These are phyloP conservation scores for Anthracocystis panici-leucophaei DNA, from an alignment of 1,284 basidiomycete genomes.

Conservation along the genomic window DNA sequence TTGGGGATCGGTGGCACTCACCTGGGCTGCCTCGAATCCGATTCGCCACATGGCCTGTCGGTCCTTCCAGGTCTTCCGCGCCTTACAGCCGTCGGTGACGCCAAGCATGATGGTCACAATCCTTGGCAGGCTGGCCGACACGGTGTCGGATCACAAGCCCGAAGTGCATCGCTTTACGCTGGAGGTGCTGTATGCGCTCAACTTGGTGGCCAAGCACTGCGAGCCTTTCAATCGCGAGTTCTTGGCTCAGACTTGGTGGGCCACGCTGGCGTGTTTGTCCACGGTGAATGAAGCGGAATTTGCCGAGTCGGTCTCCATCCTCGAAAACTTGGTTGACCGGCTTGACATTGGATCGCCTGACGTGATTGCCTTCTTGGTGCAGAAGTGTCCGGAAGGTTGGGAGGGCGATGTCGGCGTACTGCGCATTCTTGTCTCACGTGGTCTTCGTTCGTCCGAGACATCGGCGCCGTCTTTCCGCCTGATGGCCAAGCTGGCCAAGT, in stretches of 20 bases:
- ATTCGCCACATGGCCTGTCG: conserved; percentile 87
- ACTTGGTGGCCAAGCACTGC: conserved; percentile 76
- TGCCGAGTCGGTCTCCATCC: conserved; percentile 77
- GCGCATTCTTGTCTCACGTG: conserved; percentile 82
- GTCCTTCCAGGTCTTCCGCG: conserved; percentile 89
- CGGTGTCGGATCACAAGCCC: conserved; percentile 78
- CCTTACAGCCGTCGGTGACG: conserved; percentile 80
- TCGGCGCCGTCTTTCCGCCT: conserved; percentile 78
- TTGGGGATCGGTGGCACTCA: conserved; percentile 84
- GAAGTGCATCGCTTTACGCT: conserved; percentile 85
- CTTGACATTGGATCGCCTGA: conserved; percentile 80
- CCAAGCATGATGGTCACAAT: conserved; percentile 82
- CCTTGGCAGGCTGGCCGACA: conserved; percentile 85
- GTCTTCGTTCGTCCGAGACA: conserved; percentile 83
- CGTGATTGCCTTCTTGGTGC: conserved; percentile 77
- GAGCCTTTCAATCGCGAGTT: conserved; percentile 75
- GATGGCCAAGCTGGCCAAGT: conserved; percentile 77
- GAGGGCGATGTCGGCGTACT: conserved; percentile 76
- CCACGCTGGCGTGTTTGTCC: conserved; percentile 81
- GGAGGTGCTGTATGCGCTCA: conserved; percentile 84
- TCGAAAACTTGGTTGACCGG: conserved; percentile 79
- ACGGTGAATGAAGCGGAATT: conserved; percentile 88
- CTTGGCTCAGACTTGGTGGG: conserved; percentile 89
- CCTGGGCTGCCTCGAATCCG: conserved; percentile 88
- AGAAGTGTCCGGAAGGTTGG: conserved; percentile 81